Base-by-base conservation (phyloP, 1,284 basidiomycete species). In the Cerioporus squamosus region DNA sequence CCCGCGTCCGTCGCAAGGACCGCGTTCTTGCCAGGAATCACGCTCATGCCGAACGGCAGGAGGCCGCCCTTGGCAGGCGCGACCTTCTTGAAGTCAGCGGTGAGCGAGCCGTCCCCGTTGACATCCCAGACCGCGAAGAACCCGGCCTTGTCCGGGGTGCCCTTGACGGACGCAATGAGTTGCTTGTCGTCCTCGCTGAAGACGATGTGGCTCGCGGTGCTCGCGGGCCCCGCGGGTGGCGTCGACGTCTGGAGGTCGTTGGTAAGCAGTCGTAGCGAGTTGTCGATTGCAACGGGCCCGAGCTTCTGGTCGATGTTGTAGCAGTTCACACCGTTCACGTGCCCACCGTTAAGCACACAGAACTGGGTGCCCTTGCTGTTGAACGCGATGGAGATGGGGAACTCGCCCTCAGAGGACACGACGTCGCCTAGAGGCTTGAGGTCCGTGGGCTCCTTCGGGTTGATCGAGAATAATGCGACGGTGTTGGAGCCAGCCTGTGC, bases 111-210 rank as follows among this genome's bases (percentile, higher is more conserved):
- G 55, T 79, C 77, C 8, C 62, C 43, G 24, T 70, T 68, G 44
- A 82, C 70, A 58, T 77, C 74, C 78, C 79, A 84, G 17, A 77
- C 71, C 7, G 81, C 81, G 57, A 83, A 66, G 72, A 79, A 82
- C 29, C 81, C 82, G 9, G 80, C 77, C 4, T 70, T 73, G 6
- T 68, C 65, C 8, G 79, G 78, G 22, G 72, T 60, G 24, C 81
- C 81, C 65, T 83, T 82, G 63, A 82, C 76, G 36, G 80, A 77
- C 8, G 74, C 80, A 48, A 81, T 69, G 38, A 83, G 73, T 59
- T 78, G 72, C 36, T 64, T 75, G 53, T 71, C 72, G 62, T 80
- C 77, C 62, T 79, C 76, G 38, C 69, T 75, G 73, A 82, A 82
- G 33, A 81, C 57, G 56, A 83, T 62, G 44, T 82, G 77, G 61